Evolutionary conservation across 1,284 basidiomycete genomes (phyloP).

Genomic region (Rugiboletus extremiorientalis): DNA sequence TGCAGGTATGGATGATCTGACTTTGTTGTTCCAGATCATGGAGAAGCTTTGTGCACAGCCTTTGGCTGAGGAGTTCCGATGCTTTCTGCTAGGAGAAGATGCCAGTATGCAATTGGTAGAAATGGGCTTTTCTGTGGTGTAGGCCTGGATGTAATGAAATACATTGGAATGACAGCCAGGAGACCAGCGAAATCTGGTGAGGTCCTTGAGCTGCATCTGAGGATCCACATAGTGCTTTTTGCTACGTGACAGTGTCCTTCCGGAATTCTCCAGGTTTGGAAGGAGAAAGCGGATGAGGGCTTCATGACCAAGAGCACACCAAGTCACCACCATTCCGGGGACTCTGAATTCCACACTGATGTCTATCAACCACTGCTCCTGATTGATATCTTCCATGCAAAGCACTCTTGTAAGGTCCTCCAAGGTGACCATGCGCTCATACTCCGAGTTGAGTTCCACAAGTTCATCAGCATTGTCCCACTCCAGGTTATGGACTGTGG

Average conservation of each 20-base stretch:
- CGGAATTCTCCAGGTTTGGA: neutral
- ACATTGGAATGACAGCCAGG: neutral
- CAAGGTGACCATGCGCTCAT: neutral
- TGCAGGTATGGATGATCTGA: neutral
- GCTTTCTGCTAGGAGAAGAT: slow-evolving; percentile 1
- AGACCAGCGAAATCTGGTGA: slow-evolving; percentile 5
- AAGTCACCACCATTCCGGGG: neutral
- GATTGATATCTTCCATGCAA: neutral
- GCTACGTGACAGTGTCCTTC: neutral
- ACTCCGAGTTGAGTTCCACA: neutral
- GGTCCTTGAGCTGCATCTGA: slow-evolving; percentile 14
- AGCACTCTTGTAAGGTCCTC: neutral
- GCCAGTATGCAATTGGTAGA: slow-evolving; percentile 13
- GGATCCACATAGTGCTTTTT: neutral
- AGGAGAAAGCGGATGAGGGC: neutral
- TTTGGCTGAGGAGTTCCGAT: neutral
- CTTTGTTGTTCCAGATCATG: neutral
- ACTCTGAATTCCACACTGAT: neutral
- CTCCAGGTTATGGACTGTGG: neutral
- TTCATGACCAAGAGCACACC: neutral
- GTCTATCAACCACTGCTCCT: neutral
- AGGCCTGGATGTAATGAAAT: slow-evolving; percentile 13
- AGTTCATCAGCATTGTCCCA: neutral
- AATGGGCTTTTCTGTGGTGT: slow-evolving; percentile 13
- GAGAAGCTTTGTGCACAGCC: neutral